Evolutionary conservation across 2,329 filamentous ascomycete genomes (phyloP).

Genomic region (Stachybotrys elegans): DNA sequence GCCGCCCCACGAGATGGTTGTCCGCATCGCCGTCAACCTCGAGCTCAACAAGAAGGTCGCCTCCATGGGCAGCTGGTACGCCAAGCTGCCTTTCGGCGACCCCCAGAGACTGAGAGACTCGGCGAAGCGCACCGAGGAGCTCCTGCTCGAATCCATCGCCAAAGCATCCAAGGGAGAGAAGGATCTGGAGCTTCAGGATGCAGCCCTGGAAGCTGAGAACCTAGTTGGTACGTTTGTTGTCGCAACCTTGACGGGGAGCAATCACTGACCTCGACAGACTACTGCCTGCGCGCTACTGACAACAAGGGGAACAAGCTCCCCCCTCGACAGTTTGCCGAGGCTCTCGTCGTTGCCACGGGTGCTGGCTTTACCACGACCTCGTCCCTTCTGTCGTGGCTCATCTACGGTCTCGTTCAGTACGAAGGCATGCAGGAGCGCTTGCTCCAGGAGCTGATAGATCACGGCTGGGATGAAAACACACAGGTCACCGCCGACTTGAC

Average conservation of each 20-base stretch:
- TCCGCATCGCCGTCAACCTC: conserved; percentile 44
- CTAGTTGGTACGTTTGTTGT: conserved; percentile 20
- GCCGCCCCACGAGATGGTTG: conserved; percentile 48
- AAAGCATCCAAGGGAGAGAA: conserved; percentile 31
- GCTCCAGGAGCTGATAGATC: conserved; percentile 52
- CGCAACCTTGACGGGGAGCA: not conserved
- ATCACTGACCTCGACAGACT: conserved; percentile 38
- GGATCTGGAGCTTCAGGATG: conserved; percentile 39
- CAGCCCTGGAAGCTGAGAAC: conserved; percentile 42
- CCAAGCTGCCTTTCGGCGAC: conserved; percentile 52
- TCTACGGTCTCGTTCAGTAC: conserved; percentile 50
- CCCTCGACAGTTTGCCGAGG: conserved; percentile 18
- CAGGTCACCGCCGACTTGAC: conserved; percentile 42
- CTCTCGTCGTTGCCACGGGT: conserved; percentile 45
- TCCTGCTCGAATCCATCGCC: conserved; percentile 33
- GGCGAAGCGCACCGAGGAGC: conserved; percentile 24
- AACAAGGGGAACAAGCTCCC: conserved; percentile 50
- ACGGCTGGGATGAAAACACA: conserved; percentile 36
- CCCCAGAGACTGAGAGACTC: conserved; percentile 34
- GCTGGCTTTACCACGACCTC: conserved; percentile 59
- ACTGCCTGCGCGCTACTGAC: conserved; percentile 47
- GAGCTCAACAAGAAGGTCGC: conserved; percentile 55
- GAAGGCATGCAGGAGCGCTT: conserved; percentile 51
- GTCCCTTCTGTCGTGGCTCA: conserved; percentile 52
- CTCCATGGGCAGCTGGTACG: conserved; percentile 51